Conservation (phyloP, 164 flowering plant species). For the Stephania yunnanensis region DNA sequence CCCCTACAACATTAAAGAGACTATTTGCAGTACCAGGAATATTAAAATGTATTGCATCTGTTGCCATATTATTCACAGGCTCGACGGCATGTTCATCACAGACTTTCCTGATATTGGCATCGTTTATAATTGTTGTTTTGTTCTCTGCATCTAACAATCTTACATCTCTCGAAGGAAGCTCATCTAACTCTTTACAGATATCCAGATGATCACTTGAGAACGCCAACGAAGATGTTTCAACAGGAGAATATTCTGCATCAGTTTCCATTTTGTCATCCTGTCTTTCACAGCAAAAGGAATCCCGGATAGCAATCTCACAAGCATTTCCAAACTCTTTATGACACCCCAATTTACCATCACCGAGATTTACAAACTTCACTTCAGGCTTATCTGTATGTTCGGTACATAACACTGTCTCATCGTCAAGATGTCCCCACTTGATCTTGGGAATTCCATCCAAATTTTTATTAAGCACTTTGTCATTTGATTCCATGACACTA, state of each 20-base stretch:
- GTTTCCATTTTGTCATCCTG: conserved; percentile 24
- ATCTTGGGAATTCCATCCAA: conserved; percentile 39
- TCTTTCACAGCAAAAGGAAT: conserved; percentile 20
- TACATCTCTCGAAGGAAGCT: conserved; percentile 24
- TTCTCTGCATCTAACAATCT: conserved; percentile 19
- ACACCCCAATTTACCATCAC: conserved; percentile 19
- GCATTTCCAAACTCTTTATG: conserved; percentile 19
- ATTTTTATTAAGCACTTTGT: conserved; percentile 21
- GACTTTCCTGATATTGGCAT: conserved; percentile 16
- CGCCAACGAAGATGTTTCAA: conserved; percentile 11
- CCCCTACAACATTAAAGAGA: conserved; percentile 18
- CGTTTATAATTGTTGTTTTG: conserved; percentile 13
- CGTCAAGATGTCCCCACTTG: conserved; percentile 78
- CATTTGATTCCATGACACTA: conserved; percentile 10
- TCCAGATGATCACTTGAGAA: conserved; percentile 15
- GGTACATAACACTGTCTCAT: conserved; percentile 28
- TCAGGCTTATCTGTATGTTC: conserved; percentile 26
- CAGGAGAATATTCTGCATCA: conserved; percentile 13
- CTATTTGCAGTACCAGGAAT: conserved; percentile 9
- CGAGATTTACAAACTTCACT: conserved; percentile 28
- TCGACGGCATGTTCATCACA: conserved; percentile 12
- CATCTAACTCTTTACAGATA: conserved; percentile 28
- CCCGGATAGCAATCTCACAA: conserved; percentile 15
- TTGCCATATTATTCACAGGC: conserved; percentile 6
- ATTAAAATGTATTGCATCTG: conserved; percentile 3